These are phyloP conservation scores for Mucor circinelloides DNA, from an alignment of 371 early-diverging fungal genomes.

Conservation along the genomic window DNA sequence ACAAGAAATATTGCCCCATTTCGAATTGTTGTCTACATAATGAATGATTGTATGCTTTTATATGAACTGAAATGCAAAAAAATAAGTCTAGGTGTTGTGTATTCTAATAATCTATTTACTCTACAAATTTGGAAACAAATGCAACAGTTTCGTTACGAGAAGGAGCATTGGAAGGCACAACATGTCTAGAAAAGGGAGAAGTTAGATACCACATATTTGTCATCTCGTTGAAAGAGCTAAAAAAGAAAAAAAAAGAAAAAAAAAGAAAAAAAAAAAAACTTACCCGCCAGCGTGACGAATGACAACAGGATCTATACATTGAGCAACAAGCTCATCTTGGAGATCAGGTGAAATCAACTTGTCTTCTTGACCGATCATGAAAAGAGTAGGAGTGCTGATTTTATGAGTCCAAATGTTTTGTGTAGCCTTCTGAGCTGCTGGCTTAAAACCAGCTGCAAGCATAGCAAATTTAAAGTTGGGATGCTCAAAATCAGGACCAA, in stretches of 20 bases:
- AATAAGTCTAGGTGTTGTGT: neutral
- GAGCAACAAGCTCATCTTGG: slow-evolving; percentile 41
- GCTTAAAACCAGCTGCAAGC: slow-evolving; percentile 63
- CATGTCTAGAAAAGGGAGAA: slow-evolving; percentile 47
- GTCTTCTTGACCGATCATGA: slow-evolving; percentile 69
- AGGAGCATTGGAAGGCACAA: slow-evolving; percentile 68
- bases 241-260: neutral
- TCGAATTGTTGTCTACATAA: neutral
- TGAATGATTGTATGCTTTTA: neutral
- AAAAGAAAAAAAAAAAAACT: too few species aligned
- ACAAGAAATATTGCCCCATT: neutral
- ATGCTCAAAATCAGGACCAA: slow-evolving; percentile 38
- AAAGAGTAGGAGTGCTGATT: slow-evolving; percentile 62
- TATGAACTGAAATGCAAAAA: neutral
- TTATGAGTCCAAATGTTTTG: slow-evolving; percentile 37
- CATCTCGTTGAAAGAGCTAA: neutral
- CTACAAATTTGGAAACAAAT: slow-evolving; percentile 55
- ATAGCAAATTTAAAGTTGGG: slow-evolving; percentile 64
- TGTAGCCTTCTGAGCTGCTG: slow-evolving; percentile 38
- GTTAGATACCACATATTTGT: too few species aligned
- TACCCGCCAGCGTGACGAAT: slow-evolving; percentile 58
- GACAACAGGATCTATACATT: slow-evolving; percentile 37
- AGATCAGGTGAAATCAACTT: slow-evolving; percentile 52
- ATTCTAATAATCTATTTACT: neutral
- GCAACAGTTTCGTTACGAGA: slow-evolving; percentile 59